Conservation (phyloP, 1,139 yeast species). For the Debaryomycetaceae sp. region DNA sequence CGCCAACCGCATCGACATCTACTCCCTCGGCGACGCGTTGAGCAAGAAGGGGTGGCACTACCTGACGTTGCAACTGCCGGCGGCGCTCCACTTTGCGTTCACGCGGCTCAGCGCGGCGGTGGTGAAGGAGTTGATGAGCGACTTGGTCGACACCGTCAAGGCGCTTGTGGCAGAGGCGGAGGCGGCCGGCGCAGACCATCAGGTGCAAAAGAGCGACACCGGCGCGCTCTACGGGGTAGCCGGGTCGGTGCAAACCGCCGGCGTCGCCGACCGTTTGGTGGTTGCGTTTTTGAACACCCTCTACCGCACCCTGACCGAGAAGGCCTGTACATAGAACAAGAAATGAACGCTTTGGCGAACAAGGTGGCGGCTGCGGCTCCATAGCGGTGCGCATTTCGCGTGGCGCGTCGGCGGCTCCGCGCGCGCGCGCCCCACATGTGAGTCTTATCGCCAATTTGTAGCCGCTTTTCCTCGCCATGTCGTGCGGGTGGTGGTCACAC, state of each 20-base stretch:
- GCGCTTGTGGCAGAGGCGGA: conserved; percentile 29
- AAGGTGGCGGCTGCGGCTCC: conserved; percentile 8
- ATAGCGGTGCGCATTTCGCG: too few species aligned
- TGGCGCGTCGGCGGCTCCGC: background rate
- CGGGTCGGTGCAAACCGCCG: conserved; percentile 77
- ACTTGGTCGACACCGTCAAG: conserved; percentile 46
- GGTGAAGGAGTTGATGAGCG: conserved; percentile 57
- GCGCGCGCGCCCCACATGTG: background rate
- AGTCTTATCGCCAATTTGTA: too few species aligned
- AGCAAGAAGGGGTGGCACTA: conserved; percentile 82
- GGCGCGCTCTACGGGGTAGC: conserved; percentile 95
- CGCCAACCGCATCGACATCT: conserved; percentile 49
- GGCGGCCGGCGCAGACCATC: conserved; percentile 3
- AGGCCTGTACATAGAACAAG: background rate
- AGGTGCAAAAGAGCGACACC: conserved; percentile 46
- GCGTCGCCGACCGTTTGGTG: conserved; percentile 78
- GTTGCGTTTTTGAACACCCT: conserved; percentile 77
- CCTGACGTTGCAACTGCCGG: conserved; percentile 79
- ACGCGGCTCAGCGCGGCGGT: conserved; percentile 67
- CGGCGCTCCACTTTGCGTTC: conserved; percentile 87
- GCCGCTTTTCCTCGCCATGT: too few species aligned
- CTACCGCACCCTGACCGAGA: too few species aligned
- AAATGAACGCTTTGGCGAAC: conserved; percentile 1
- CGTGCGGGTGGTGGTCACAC: conserved; percentile 11
- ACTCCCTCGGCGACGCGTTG: conserved; percentile 70